Conservation (phyloP, 169 alveolate genomes). For the Babesia caballi region DNA sequence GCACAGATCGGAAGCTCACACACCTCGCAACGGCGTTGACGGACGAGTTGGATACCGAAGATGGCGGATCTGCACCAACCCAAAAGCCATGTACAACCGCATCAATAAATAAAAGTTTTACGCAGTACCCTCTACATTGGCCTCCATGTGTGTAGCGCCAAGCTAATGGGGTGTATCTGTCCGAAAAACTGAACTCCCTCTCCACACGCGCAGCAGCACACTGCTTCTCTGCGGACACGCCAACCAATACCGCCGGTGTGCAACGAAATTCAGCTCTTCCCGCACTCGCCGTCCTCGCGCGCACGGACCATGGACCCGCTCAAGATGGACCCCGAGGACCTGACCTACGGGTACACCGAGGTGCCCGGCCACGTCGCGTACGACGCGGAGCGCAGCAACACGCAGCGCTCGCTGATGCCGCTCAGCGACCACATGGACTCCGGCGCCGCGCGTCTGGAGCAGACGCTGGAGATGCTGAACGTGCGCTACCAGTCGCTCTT, state of each 20-base stretch:
- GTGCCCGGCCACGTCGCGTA: constrained; percentile 45
- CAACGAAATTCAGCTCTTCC: too few relatives aligned
- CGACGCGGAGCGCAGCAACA: constrained; percentile 50
- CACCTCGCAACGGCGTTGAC: too few relatives aligned
- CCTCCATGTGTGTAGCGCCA: constrained; percentile 7
- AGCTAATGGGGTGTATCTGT: constrained; percentile 13
- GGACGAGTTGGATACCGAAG: too few relatives aligned
- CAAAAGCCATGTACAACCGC: too few relatives aligned
- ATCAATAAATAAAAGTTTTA: not conserved
- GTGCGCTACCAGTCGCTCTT: constrained; percentile 84
- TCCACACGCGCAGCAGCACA: too few relatives aligned
- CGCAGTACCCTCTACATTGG: too few relatives aligned
- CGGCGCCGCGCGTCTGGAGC: constrained; percentile 88
- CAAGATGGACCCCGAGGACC: constrained; percentile 15
- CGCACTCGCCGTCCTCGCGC: too few relatives aligned
- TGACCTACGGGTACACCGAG: constrained; percentile 60
- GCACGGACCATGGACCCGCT: not conserved
- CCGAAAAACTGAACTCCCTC: too few relatives aligned
- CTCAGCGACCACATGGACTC: constrained; percentile 75
- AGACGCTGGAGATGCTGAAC: constrained; percentile 81
- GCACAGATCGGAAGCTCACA: too few relatives aligned
- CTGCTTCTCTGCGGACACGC: too few relatives aligned
- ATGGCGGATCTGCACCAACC: too few relatives aligned
- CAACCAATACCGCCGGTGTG: too few relatives aligned
- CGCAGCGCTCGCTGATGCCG: constrained; percentile 33